These are phyloP conservation scores for Candida nonsorbophila DNA, from an alignment of 805 yeast genomes.

Conservation along the genomic window DNA sequence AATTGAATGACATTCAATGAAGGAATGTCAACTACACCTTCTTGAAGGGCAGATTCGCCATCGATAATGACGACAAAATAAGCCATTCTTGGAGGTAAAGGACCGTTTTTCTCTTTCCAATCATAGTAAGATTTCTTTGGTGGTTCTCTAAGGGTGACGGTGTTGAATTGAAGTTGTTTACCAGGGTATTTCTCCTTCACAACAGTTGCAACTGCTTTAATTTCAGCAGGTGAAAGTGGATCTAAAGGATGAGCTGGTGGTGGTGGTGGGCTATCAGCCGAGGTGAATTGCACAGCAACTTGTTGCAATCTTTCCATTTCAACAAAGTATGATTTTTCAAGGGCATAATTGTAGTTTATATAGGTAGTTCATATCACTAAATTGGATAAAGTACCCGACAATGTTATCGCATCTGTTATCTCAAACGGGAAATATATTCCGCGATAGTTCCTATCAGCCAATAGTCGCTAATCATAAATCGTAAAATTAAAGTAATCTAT, in stretches of 20 bases:
- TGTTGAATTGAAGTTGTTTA: slow-evolving; percentile 51
- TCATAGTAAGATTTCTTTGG: slow-evolving; percentile 54
- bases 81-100: slow-evolving; percentile 65
- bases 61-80: slow-evolving; percentile 57
- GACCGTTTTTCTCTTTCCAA: slow-evolving; percentile 60
- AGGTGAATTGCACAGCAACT: slow-evolving; percentile 57
- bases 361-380: neutral
- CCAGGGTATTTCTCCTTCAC: slow-evolving; percentile 46
- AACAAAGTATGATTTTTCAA: too few species aligned
- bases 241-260: slow-evolving; percentile 64
- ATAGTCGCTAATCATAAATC: too few species aligned
- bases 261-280: slow-evolving; percentile 49
- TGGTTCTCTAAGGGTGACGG: slow-evolving; percentile 69
- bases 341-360: neutral
- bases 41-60: slow-evolving; percentile 60
- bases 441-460: too few species aligned
- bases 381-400: neutral
- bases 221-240: slow-evolving; percentile 62
- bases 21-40: slow-evolving; percentile 61
- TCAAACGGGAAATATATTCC: neutral
- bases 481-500: too few species aligned
- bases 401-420: neutral
- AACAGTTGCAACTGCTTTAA: slow-evolving; percentile 49
- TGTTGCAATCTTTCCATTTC: slow-evolving; percentile 62
- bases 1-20: slow-evolving; percentile 42